phyloP scores from a whole-genome alignment of 768 basidiomycete species.

The Russula vinacea region DNA sequence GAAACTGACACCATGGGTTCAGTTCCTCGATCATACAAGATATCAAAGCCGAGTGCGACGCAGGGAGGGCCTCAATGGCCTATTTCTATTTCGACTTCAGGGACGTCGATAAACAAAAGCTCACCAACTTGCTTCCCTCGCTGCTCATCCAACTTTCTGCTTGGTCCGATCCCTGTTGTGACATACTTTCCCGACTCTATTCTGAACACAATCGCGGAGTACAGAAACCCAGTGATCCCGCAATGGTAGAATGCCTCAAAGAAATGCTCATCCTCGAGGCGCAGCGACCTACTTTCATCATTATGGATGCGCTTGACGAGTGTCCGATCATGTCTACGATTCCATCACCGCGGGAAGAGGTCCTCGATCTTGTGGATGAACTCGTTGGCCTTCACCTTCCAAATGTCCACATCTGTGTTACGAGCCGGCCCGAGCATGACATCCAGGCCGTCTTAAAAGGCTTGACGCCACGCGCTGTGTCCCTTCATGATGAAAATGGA shows the following conservation, averaged over 20 bases:
- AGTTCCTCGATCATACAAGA: not conserved
- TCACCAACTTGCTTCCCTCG: not conserved
- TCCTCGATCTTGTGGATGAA: slow-evolving; percentile 5
- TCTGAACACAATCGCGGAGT: not conserved
- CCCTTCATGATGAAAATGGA: slow-evolving; percentile 5
- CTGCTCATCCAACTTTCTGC: not conserved
- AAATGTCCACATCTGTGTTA: slow-evolving; percentile 6
- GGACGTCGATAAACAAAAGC: not conserved
- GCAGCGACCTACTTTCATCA: not conserved
- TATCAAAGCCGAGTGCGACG: not conserved
- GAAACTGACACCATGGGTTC: not conserved
- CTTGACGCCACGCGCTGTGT: not conserved
- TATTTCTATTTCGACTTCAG: not conserved
- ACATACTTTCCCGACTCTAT: not conserved
- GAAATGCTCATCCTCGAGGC: not conserved
- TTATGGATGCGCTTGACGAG: slow-evolving; percentile 1
- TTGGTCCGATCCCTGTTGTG: not conserved
- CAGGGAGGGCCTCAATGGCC: not conserved
- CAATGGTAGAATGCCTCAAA: not conserved
- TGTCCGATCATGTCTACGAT: not conserved
- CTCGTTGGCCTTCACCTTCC: not conserved
- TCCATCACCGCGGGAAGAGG: slow-evolving; percentile 1
- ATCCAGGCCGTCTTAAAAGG: not conserved
- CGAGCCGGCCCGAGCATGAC: slow-evolving; percentile 17
- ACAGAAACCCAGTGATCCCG: not conserved